A percentile compares a stretch with the other conserved stretches of the same genome.
These are phyloP conservation scores for Hericium erinaceus DNA, from an alignment of 768 basidiomycete genomes.

Conservation along the genomic window DNA sequence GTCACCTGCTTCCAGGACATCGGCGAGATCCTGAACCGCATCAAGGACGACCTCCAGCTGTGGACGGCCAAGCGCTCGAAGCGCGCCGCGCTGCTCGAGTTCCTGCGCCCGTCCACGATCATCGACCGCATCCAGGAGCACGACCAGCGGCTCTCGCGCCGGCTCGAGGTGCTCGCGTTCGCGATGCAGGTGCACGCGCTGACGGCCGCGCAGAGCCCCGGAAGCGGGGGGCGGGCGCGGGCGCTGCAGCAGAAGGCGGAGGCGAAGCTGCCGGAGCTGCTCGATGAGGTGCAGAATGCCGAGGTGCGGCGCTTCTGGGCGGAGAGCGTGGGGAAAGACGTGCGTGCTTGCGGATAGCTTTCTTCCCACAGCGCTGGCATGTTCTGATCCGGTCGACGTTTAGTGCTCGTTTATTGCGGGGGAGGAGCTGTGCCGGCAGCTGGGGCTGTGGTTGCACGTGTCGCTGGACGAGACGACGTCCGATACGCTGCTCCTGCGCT, in stretches of 20 bases:
- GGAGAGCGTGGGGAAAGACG: not conserved
- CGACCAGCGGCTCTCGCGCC: not conserved
- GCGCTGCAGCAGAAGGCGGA: not conserved
- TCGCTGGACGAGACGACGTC: not conserved
- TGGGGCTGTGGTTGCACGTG: not conserved
- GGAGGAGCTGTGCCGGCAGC: not conserved
- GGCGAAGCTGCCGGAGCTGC: not conserved
- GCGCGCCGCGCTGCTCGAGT: not conserved
- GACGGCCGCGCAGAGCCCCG: not conserved
- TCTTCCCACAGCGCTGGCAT: not conserved
- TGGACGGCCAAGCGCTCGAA: not conserved
- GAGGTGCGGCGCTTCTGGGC: constrained; percentile 1
- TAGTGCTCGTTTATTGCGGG: not conserved
- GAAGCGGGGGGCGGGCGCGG: not conserved
- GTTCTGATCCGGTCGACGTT: not conserved
- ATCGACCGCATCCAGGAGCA: not conserved
- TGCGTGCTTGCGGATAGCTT: constrained; percentile 1
- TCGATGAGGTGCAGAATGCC: not conserved
- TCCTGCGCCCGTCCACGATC: not conserved
- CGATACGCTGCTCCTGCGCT: not conserved
- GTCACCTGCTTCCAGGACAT: not conserved
- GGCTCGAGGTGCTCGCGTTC: not conserved
- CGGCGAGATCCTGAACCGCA: not conserved
- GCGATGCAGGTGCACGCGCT: not conserved
- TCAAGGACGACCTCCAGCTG: not conserved